Percentiles rank a stretch among this genome's conserved stretches.
phyloP scores from a whole-genome alignment of 345 rosid genomes.

The Eucalyptus viminalis region DNA sequence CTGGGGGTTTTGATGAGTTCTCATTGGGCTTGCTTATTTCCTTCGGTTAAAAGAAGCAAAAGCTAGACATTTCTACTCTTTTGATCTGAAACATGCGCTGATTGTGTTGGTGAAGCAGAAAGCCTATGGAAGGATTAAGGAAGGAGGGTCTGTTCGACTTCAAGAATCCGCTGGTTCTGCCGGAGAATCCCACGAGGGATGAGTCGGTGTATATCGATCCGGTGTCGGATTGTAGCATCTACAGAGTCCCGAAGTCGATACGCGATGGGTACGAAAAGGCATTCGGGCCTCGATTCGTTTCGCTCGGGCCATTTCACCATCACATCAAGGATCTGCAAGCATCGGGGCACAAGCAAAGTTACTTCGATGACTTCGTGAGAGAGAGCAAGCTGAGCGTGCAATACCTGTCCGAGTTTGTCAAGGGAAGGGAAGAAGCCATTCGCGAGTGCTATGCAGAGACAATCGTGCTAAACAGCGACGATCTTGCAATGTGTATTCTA shows the following conservation, averaged over 20 bases:
- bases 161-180: neutral
- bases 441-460: neutral
- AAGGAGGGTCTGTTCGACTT: neutral
- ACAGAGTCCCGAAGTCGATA: neutral
- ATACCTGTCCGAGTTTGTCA: neutral
- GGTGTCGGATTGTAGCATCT: neutral
- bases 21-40: neutral
- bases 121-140: neutral
- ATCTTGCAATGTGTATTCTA: neutral
- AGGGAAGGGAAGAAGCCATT: neutral
- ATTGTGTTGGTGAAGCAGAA: neutral
- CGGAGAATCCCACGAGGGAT: neutral
- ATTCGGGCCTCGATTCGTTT: neutral
- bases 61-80: neutral
- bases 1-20: neutral
- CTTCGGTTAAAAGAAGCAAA: neutral
- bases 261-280: neutral
- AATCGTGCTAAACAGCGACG: neutral
- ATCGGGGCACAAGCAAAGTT: neutral
- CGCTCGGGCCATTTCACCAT: neutral
- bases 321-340: neutral
- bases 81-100: neutral
- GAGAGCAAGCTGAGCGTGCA: neutral
- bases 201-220: neutral
- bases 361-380: neutral